Evolutionary conservation across 108 stramenopile species (phyloP), one percentile per base, ranked within the genome.

Genomic region (Cyclotella kingstonii): DNA sequence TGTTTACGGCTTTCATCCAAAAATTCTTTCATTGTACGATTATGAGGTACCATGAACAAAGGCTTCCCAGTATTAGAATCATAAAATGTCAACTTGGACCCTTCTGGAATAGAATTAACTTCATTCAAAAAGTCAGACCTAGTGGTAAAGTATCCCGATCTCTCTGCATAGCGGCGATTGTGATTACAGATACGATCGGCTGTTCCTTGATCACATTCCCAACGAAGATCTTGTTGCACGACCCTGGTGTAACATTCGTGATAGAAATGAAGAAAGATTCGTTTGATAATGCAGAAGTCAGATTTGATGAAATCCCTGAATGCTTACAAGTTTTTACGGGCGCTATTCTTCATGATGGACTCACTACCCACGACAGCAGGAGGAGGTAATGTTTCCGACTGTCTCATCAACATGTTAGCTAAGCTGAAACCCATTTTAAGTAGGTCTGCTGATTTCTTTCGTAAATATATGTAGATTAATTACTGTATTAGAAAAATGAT

Each of bases 151-250:
- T 96, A 96, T 12, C 93, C 89, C 7, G 82, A 63, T 66, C 81
- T 62, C 70, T 96, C 95, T 10, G 95, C 95, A 55, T 85, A 95
- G 78, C 87, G 86, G 6, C 86, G 79, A 68, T 90, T 93, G 76
- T 74, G 86, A 39, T 86, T 90, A 63, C 88, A 91, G 41, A 93
- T 93, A 7, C 82, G 65, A 72, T 91, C 89, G 34, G 94, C 90
- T 8, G 63, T 63, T 9, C 75, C 60, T 14, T 41, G 29, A 72
- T 91, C 84, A 45, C 83, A 85, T 33, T 66, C 68, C 93, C 93
- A 94, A 29, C 87, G 84, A 22, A 94, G 60, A 54, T 81, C 56
- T n/a, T 68, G 17, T 63, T 89, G 87, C 8, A 85, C 83, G 10
- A 83, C 83, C 14, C 44, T 45, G 59, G 19, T 43, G 14, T 40